phyloP scores from a whole-genome alignment of 192 early-diverging fungal genomes.

The Podochytrium sp. region DNA sequence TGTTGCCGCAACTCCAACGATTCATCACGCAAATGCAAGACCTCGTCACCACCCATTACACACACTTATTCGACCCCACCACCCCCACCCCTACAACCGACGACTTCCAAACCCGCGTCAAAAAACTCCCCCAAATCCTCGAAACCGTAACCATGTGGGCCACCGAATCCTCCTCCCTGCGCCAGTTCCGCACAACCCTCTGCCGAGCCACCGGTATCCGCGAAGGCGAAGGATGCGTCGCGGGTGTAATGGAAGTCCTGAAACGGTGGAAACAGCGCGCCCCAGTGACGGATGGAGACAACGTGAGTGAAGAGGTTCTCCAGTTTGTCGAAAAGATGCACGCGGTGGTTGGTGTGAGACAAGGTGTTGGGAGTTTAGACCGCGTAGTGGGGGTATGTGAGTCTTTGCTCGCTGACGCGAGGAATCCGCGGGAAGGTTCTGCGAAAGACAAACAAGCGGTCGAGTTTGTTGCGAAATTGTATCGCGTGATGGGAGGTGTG shows the following conservation, averaged over 20 bases:
- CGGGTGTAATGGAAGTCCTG: slow-evolving; percentile 6
- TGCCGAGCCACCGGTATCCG: slow-evolving; percentile 9
- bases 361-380: slow-evolving; percentile 26
- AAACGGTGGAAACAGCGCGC: slow-evolving; percentile 12
- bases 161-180: neutral
- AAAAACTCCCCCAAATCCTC: slow-evolving; percentile 3
- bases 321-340: neutral
- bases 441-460: too few relatives aligned
- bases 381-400: neutral
- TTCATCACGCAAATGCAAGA: slow-evolving; percentile 11
- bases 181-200: neutral
- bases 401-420: neutral
- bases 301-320: neutral
- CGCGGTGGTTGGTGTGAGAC: slow-evolving; percentile 27
- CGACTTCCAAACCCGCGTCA: neutral
- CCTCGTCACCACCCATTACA: slow-evolving; percentile 14
- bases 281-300: neutral
- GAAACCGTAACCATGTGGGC: slow-evolving; percentile 15
- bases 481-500: too few relatives aligned
- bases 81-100: neutral
- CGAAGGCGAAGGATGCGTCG: neutral
- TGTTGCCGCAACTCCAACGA: slow-evolving; percentile 21
- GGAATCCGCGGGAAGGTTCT: neutral
- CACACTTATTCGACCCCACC: neutral
- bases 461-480: too few relatives aligned